These are phyloP conservation scores for Linnemannia zychae DNA, from an alignment of 192 early-diverging fungal species.

Conservation along the genomic window DNA sequence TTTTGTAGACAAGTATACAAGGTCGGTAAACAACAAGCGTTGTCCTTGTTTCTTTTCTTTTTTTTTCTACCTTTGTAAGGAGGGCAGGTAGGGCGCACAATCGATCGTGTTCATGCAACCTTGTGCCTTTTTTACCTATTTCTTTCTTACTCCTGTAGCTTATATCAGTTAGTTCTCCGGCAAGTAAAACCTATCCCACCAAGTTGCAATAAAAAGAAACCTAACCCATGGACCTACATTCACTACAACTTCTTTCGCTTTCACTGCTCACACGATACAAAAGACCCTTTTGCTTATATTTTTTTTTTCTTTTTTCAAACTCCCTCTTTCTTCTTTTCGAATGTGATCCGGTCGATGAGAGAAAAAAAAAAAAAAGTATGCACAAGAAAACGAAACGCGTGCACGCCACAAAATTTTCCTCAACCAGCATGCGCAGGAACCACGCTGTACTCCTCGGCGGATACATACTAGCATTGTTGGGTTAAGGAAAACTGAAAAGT, in stretches of 20 bases:
- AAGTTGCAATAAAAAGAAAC: not conserved
- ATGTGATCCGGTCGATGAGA: not conserved
- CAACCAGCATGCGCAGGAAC: not conserved
- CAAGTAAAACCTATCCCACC: not conserved
- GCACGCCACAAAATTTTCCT: not conserved
- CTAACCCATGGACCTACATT: not conserved
- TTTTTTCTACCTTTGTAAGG: not conserved
- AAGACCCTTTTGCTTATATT: not conserved
- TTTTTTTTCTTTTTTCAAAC: not conserved
- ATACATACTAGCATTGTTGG: not conserved
- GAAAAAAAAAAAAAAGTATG: not conserved
- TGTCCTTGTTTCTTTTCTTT: not conserved
- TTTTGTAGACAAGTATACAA: not conserved
- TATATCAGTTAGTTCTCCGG: not conserved
- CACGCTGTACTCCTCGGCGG: not conserved
- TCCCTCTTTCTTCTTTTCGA: not conserved
- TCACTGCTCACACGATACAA: not conserved
- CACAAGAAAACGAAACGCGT: not conserved
- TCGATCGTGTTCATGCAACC: slow-evolving; percentile 6
- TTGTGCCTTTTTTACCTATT: not conserved
- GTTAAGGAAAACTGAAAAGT: too few species aligned
- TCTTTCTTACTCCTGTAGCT: not conserved
- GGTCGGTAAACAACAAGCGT: not conserved
- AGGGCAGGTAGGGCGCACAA: not conserved
- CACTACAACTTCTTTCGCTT: not conserved